phyloP scores from a whole-genome alignment of 805 yeast genomes.

The Monosporozyma servazzii region DNA sequence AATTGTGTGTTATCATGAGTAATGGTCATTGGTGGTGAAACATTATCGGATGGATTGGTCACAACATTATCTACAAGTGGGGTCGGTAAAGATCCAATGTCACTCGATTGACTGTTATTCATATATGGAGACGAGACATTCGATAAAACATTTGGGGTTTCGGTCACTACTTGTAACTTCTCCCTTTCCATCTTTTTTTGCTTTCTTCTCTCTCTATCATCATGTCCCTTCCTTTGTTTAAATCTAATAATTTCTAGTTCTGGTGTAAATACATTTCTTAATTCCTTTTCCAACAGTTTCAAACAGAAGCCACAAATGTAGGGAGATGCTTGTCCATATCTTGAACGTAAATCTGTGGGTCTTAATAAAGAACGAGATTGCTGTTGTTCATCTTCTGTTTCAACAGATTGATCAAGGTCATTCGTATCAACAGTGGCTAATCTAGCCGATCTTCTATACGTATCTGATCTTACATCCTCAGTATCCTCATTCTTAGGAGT shows the following conservation, averaged over 20 bases:
- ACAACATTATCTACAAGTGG: no score
- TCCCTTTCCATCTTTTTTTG: slow-evolving; percentile 15
- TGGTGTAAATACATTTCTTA: slow-evolving; percentile 17
- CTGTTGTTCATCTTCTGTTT: background rate
- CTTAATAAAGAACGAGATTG: slow-evolving; percentile 4
- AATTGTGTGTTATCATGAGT: no score
- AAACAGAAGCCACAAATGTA: slow-evolving; percentile 24
- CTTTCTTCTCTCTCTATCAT: slow-evolving; percentile 25
- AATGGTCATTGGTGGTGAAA: no score
- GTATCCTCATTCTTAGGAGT: background rate
- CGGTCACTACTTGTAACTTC: background rate
- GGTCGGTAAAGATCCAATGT: no score
- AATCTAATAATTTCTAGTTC: slow-evolving; percentile 18
- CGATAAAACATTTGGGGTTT: no score
- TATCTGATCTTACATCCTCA: background rate
- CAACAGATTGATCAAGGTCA: background rate
- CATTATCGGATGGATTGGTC: no score
- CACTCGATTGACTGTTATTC: no score
- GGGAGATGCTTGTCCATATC: slow-evolving; percentile 14
- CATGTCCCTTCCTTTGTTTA: slow-evolving; percentile 19
- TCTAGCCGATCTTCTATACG: slow-evolving; percentile 1
- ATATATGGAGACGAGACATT: no score
- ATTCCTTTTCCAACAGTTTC: slow-evolving; percentile 14
- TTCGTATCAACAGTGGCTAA: background rate
- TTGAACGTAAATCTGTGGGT: slow-evolving; percentile 20